Conservation (phyloP, 495 filamentous ascomycete species). For the Xylaria sp. region DNA sequence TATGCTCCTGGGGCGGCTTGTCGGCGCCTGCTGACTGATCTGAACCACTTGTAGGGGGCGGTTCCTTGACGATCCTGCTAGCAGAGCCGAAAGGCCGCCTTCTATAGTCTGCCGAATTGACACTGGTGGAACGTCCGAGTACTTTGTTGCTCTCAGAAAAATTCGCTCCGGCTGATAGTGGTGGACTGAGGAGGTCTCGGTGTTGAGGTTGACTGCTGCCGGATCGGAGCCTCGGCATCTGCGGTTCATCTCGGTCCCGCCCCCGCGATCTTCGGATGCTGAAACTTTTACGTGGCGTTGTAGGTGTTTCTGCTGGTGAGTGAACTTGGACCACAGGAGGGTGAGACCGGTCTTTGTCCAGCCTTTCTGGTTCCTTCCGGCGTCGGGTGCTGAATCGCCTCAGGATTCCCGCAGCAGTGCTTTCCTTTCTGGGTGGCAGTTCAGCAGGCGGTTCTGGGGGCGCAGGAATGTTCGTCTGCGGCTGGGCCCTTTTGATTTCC, state of each 20-base stretch:
- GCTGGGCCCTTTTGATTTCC: slow-evolving; percentile 72
- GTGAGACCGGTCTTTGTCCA: slow-evolving; percentile 65
- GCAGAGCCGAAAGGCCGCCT: slow-evolving; percentile 65
- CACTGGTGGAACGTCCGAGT: slow-evolving; percentile 81
- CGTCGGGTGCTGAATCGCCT: slow-evolving; percentile 89
- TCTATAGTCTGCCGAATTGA: slow-evolving; percentile 82
- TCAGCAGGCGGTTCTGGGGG: slow-evolving; percentile 66
- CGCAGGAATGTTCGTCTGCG: slow-evolving; percentile 49
- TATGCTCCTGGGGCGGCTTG: slow-evolving; percentile 45
- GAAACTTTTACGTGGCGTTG: slow-evolving; percentile 76
- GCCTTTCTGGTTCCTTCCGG: slow-evolving; percentile 64
- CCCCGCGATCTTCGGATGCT: slow-evolving; percentile 72
- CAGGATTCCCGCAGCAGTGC: slow-evolving; percentile 83
- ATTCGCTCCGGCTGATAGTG: slow-evolving; percentile 62
- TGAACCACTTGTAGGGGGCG: slow-evolving; percentile 77
- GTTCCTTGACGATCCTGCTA: slow-evolving; percentile 56
- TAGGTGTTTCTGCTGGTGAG: slow-evolving; percentile 68
- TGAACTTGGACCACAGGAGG: slow-evolving; percentile 75
- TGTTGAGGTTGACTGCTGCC: slow-evolving; percentile 74
- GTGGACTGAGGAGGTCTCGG: slow-evolving; percentile 74
- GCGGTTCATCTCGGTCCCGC: slow-evolving; percentile 59
- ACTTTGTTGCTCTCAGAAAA: slow-evolving; percentile 66
- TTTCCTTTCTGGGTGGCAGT: slow-evolving; percentile 79
- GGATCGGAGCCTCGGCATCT: slow-evolving; percentile 61
- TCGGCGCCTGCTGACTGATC: slow-evolving; percentile 67